Conservation (phyloP, 2,329 filamentous ascomycete genomes). For the Colletotrichum chlorophyti region DNA sequence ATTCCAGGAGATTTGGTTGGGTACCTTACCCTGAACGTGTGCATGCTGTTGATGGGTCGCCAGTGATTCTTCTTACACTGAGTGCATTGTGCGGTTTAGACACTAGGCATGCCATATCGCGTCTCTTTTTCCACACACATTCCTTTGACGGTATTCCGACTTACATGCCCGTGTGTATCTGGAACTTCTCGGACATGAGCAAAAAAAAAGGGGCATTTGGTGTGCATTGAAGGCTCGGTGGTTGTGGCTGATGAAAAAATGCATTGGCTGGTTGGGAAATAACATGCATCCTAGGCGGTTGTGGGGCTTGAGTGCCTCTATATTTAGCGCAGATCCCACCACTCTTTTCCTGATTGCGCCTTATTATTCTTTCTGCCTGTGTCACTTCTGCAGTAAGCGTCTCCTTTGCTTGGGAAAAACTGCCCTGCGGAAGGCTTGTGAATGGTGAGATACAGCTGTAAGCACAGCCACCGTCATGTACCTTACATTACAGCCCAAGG, state of each 20-base stretch:
- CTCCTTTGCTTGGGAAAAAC: background rate
- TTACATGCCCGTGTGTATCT: too few species aligned
- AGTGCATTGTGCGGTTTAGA: too few species aligned
- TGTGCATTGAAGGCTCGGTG: too few species aligned
- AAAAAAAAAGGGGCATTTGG: too few species aligned
- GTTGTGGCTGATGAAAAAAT: background rate
- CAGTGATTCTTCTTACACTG: too few species aligned
- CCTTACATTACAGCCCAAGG: too few species aligned
- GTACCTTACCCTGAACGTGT: background rate
- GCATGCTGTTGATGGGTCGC: too few species aligned
- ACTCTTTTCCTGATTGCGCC: background rate
- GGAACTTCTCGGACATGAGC: too few species aligned
- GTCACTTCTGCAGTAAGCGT: background rate
- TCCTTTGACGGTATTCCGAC: too few species aligned
- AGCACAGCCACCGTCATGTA: background rate
- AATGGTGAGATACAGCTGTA: background rate
- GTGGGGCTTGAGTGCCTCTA: slow-evolving; percentile 7
- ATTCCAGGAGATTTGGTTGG: too few species aligned
- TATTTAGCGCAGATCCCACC: slow-evolving; percentile 15
- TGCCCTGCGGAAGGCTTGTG: background rate
- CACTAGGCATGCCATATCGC: too few species aligned
- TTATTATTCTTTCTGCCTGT: background rate
- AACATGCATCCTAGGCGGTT: background rate
- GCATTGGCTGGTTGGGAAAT: background rate
- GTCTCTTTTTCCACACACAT: too few species aligned